Conservation (phyloP, 140 eudicot genomes). For the Anethum foeniculum region DNA sequence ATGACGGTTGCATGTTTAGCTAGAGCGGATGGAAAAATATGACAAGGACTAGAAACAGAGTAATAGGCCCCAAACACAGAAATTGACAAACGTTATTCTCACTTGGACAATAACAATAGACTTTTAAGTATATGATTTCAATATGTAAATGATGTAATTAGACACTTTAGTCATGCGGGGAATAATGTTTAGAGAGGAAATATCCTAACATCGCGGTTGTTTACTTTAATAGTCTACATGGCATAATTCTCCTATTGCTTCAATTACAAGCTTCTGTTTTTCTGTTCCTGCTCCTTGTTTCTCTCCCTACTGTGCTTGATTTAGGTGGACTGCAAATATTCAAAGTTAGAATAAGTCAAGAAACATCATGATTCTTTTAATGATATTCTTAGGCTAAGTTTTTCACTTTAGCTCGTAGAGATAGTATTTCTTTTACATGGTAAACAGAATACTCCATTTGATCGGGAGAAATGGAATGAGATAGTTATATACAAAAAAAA, state of each 20-base stretch:
- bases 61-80: not conserved
- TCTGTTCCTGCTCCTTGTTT: not conserved
- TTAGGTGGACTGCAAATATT: not conserved
- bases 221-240: too few relatives aligned
- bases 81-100: not conserved
- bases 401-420: not conserved
- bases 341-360: not conserved
- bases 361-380: not conserved
- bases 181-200: not conserved
- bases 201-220: not conserved
- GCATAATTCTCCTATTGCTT: not conserved
- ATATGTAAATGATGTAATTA: not conserved
- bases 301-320: not conserved
- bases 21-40: not conserved
- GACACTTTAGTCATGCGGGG: not conserved
- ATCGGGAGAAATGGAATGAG: not conserved
- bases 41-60: constrained; percentile 1
- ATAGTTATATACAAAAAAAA: not conserved
- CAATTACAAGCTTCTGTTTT: not conserved
- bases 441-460: not conserved
- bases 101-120: not conserved
- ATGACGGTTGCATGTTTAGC: not conserved
- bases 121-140: not conserved
- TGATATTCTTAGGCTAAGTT: not conserved
- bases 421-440: not conserved